Evolutionary conservation across 441 rosid species (phyloP).

Genomic region (Gossypium davidsonii): DNA sequence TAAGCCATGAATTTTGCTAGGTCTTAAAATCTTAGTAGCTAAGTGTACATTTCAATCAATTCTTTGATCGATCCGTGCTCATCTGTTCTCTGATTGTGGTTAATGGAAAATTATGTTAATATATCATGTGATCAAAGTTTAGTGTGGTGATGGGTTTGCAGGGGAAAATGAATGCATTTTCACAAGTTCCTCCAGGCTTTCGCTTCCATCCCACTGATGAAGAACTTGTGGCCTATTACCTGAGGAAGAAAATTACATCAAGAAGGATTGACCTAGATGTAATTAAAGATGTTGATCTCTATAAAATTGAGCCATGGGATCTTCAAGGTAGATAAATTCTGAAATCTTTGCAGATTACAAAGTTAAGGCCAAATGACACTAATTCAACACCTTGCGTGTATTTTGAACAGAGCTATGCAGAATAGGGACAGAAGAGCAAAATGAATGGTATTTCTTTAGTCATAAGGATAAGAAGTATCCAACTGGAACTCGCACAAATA

Average conservation of each 20-base stretch:
- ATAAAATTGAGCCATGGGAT: constrained; percentile 73
- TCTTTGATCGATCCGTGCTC: neutral
- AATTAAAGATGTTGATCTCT: too few relatives aligned
- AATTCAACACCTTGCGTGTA: neutral
- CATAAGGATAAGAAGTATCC: constrained; percentile 94
- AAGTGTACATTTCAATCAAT: neutral
- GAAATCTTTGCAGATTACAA: neutral
- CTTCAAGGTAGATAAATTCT: constrained; percentile 44
- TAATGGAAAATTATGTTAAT: neutral
- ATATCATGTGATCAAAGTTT: neutral
- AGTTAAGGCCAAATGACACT: neutral
- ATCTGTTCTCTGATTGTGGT: neutral
- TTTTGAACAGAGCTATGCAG: constrained; percentile 53
- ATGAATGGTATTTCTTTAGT: constrained; percentile 89
- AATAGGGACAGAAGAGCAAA: constrained; percentile 73
- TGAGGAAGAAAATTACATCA: constrained; percentile 47
- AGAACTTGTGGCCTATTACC: constrained; percentile 67
- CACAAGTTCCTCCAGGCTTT: constrained; percentile 64
- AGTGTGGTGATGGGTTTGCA: neutral
- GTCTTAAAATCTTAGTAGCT: neutral
- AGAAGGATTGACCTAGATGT: constrained; percentile 27
- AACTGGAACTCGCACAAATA: constrained; percentile 83
- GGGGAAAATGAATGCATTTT: constrained; percentile 34
- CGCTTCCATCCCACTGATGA: constrained; percentile 21
- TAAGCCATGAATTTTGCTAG: neutral